phyloP scores from a whole-genome alignment of 208 protist genomes.

The Leishmania tropica region DNA sequence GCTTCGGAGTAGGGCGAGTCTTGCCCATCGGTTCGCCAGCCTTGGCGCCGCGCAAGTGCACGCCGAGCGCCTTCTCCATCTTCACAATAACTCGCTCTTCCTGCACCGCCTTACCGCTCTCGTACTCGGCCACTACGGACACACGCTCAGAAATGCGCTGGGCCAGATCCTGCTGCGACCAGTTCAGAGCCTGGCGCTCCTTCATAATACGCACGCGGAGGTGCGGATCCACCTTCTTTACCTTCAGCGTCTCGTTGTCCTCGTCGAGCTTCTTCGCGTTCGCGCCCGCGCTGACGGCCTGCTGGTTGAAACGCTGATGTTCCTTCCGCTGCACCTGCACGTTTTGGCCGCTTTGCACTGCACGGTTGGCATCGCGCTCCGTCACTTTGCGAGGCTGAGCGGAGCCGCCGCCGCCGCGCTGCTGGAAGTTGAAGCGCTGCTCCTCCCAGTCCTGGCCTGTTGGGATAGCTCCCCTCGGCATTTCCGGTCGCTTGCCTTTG shows the following conservation, averaged over 20 bases:
- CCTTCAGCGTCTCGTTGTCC: constrained; percentile 81
- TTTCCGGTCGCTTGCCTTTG: not conserved
- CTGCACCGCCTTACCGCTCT: constrained; percentile 92
- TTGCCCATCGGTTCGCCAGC: constrained; percentile 80
- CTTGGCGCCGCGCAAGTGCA: constrained; percentile 93
- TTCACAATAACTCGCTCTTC: constrained; percentile 92
- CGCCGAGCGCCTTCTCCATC: constrained; percentile 93
- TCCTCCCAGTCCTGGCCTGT: constrained; percentile 89
- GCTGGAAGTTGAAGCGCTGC: constrained; percentile 86
- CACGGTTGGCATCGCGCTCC: constrained; percentile 77
- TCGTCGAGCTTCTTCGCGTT: constrained; percentile 91
- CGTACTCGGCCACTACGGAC: constrained; percentile 92
- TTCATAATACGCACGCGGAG: constrained; percentile 82
- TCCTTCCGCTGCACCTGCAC: constrained; percentile 75
- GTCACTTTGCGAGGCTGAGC: constrained; percentile 53
- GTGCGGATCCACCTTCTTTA: constrained; percentile 84
- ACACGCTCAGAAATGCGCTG: constrained; percentile 82
- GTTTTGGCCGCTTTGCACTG: constrained; percentile 66
- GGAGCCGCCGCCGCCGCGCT: constrained; percentile 21
- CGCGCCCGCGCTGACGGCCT: constrained; percentile 58
- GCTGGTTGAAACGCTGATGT: constrained; percentile 71
- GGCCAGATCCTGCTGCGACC: constrained; percentile 89
- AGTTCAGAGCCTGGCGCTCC: constrained; percentile 82
- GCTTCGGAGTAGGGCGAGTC: constrained; percentile 58
- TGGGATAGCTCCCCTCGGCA: constrained; percentile 52